Evolutionary conservation across 345 rosid genomes (phyloP).

Genomic region (Arabis hirsuta): DNA sequence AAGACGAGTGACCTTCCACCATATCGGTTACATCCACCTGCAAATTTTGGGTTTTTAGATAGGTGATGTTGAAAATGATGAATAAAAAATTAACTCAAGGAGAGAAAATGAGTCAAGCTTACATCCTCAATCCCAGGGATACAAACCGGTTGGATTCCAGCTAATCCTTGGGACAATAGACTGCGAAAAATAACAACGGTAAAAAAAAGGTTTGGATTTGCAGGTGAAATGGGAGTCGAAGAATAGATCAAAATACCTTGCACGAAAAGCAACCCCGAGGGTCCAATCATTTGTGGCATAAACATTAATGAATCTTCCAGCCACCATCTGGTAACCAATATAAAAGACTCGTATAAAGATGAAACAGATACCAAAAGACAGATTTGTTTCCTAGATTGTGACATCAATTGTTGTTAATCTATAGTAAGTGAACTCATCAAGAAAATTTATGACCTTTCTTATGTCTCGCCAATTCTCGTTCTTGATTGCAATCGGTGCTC

Average conservation of each 20-base stretch:
- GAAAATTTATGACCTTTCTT: conserved; percentile 63
- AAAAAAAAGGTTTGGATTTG: not conserved
- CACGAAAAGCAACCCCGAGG: conserved; percentile 93
- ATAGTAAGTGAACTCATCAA: not conserved
- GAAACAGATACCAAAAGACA: conserved; percentile 5
- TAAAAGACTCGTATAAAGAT: conserved; percentile 2
- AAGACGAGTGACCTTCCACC: conserved; percentile 90
- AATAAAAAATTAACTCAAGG: not conserved
- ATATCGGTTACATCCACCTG: conserved; percentile 80
- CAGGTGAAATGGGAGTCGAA: not conserved
- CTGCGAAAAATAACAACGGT: conserved; percentile 42
- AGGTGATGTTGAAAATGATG: not conserved
- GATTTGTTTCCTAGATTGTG: conserved; percentile 18
- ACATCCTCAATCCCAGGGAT: conserved; percentile 86
- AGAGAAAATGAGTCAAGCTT: conserved; percentile 33
- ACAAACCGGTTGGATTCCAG: conserved; percentile 85
- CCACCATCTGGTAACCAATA: conserved; percentile 67
- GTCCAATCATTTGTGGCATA: conserved; percentile 91
- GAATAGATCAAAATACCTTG: conserved; percentile 55
- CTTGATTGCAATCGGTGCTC: conserved; percentile 50
- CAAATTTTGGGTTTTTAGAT: conserved; percentile 21
- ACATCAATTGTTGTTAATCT: not conserved
- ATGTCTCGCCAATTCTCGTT: conserved; percentile 84
- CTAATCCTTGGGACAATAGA: conserved; percentile 86
- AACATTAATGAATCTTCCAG: conserved; percentile 92